Conservation (phyloP, 805 yeast genomes). For the Teunomyces gatunensis region DNA sequence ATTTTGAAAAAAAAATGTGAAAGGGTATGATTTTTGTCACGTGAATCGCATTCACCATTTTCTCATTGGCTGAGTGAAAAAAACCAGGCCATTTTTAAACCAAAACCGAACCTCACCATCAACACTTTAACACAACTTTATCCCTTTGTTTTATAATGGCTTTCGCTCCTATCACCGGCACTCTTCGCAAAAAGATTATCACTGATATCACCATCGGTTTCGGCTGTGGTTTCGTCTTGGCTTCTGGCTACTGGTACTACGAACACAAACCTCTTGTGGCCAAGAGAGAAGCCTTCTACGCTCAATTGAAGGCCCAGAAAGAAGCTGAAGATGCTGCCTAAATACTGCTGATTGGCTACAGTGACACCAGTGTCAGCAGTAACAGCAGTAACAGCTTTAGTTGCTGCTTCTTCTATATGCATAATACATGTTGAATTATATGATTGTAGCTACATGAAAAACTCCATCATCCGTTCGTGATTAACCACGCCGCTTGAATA, state of each 20-base stretch:
- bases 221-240: slow-evolving; percentile 52
- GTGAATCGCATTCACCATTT: background rate
- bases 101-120: background rate
- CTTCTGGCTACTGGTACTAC: slow-evolving; percentile 82
- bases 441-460: background rate
- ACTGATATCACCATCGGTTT: slow-evolving; percentile 75
- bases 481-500: slow-evolving; percentile 34
- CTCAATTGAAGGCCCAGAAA: slow-evolving; percentile 72
- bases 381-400: too few relatives aligned
- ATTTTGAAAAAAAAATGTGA: background rate
- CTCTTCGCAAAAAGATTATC: slow-evolving; percentile 74
- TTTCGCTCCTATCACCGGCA: slow-evolving; percentile 83
- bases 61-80: slow-evolving; percentile 4
- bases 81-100: slow-evolving; percentile 3
- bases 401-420: background rate
- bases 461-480: slow-evolving; percentile 1
- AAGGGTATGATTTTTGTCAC: background rate
- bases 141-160: slow-evolving; percentile 46
- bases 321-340: slow-evolving; percentile 50
- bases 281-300: slow-evolving; percentile 83
- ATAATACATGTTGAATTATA: background rate
- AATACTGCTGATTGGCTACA: too few relatives aligned
- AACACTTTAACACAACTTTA: background rate
- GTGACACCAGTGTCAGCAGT: too few relatives aligned
- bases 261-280: slow-evolving; percentile 72